These are phyloP conservation scores for Thozetella sp. DNA, from an alignment of 495 filamentous ascomycete species.

Conservation along the genomic window DNA sequence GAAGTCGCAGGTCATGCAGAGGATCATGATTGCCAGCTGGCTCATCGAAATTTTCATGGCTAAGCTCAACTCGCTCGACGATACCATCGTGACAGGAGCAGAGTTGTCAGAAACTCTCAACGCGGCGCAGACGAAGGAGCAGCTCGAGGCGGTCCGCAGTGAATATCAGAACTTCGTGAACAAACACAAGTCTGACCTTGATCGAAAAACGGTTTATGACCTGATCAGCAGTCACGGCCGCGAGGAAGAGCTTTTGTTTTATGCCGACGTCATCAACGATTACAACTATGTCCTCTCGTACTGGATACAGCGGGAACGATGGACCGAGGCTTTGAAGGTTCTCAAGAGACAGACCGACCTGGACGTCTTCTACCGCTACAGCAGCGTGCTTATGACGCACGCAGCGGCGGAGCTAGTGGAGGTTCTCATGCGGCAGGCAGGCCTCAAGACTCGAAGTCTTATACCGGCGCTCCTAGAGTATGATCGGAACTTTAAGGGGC, in stretches of 20 bases:
- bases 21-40: constrained; percentile 94
- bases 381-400: constrained; percentile 93
- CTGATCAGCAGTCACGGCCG: constrained; percentile 94
- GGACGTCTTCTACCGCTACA: constrained; percentile 93
- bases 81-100: constrained; percentile 88
- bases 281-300: constrained; percentile 94
- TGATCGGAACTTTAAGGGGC: constrained; percentile 69
- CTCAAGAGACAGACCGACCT: constrained; percentile 89
- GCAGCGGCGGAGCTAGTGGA: constrained; percentile 82
- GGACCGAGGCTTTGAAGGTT: constrained; percentile 85
- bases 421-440: constrained; percentile 88
- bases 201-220: constrained; percentile 90
- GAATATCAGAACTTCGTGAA: constrained; percentile 90
- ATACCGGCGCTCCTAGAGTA: constrained; percentile 95
- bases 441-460: constrained; percentile 83
- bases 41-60: constrained; percentile 96
- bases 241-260: constrained; percentile 89
- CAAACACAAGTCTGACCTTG: constrained; percentile 82
- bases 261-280: constrained; percentile 84
- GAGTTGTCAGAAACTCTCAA: constrained; percentile 75
- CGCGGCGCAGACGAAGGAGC: constrained; percentile 68
- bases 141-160: constrained; percentile 65
- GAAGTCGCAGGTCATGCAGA: constrained; percentile 85
- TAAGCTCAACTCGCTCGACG: constrained; percentile 91
- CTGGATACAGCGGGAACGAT: constrained; percentile 95